phyloP scores from a whole-genome alignment of 805 yeast genomes.

The Lachancea kluyveri region DNA sequence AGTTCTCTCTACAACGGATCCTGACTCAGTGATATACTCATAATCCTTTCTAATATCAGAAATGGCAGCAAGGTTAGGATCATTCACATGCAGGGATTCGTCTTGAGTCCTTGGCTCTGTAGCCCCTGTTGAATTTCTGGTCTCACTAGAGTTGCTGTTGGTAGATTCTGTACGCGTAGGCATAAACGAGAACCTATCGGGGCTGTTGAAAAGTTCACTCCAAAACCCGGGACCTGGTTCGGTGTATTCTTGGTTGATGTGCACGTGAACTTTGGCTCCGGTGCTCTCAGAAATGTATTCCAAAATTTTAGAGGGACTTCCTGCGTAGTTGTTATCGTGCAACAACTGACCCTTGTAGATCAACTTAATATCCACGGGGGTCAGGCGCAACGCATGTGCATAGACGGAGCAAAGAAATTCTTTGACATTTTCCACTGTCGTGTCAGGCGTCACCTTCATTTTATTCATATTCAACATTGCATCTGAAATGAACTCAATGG shows the following conservation, averaged over 20 bases:
- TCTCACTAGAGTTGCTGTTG: conserved; percentile 1
- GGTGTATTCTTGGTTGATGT: conserved; percentile 18
- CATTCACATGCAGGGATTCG: neutral
- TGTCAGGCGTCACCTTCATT: conserved; percentile 17
- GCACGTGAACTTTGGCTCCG: conserved; percentile 22
- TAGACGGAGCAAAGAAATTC: conserved; percentile 24
- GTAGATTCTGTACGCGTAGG: conserved; percentile 2
- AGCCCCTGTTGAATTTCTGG: conserved; percentile 2
- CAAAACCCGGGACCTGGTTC: conserved; percentile 26
- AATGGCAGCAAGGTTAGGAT: too few species aligned
- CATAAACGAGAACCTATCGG: conserved; percentile 17
- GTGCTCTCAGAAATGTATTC: conserved; percentile 13
- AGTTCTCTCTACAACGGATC: conserved; percentile 9
- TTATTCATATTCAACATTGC: conserved; percentile 16
- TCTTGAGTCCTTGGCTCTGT: neutral
- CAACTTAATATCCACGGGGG: conserved; percentile 20
- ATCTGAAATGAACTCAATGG: conserved; percentile 22
- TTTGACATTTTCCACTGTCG: conserved; percentile 24
- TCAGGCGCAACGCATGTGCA: conserved; percentile 17
- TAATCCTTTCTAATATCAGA: neutral
- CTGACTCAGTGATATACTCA: conserved; percentile 14
- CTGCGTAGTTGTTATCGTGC: conserved; percentile 14
- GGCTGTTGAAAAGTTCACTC: conserved; percentile 20
- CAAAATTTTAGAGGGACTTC: conserved; percentile 15
- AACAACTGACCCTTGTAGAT: conserved; percentile 25